These are phyloP conservation scores for Sanghuangporus weigelae DNA, from an alignment of 1,284 basidiomycete genomes.

Conservation along the genomic window DNA sequence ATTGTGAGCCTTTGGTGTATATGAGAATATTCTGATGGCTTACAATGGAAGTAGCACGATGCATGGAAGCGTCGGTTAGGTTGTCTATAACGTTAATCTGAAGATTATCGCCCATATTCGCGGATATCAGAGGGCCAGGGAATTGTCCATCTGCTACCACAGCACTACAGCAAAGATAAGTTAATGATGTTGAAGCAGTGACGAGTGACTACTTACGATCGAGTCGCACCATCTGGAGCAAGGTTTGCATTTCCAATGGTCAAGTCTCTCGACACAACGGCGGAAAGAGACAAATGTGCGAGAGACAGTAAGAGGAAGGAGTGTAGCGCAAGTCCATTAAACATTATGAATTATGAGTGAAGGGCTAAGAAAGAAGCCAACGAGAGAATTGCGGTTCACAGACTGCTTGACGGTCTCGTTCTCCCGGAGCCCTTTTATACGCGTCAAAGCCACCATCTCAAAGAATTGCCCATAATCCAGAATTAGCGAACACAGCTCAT, in stretches of 20 bases:
- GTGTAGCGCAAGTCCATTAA: no score
- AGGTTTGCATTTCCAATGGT: conserved; percentile 9
- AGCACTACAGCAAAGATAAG: conserved; percentile 1
- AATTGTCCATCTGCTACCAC: conserved; percentile 24
- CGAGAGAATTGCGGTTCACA: no score
- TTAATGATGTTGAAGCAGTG: not conserved
- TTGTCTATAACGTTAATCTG: conserved; percentile 23
- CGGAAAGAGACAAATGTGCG: no score
- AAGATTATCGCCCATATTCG: conserved; percentile 26
- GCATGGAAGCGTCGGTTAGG: conserved; percentile 21
- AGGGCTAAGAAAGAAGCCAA: no score
- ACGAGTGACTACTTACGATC: not conserved
- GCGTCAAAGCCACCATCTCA: no score
- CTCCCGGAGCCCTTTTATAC: no score
- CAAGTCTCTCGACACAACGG: not conserved
- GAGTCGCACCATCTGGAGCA: conserved; percentile 9
- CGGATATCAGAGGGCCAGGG: conserved; percentile 28
- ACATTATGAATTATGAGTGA: no score
- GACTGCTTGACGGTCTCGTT: no score
- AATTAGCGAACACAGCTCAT: no score
- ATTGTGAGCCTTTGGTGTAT: not conserved
- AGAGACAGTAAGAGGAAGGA: no score
- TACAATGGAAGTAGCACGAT: conserved; percentile 25
- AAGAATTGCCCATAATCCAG: no score
- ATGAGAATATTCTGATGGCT: not conserved